Percentiles rank a stretch among this genome's conserved stretches.
Conservation (phyloP, 2,329 filamentous ascomycete genomes). For the Aspergillus novoparasiticus region DNA sequence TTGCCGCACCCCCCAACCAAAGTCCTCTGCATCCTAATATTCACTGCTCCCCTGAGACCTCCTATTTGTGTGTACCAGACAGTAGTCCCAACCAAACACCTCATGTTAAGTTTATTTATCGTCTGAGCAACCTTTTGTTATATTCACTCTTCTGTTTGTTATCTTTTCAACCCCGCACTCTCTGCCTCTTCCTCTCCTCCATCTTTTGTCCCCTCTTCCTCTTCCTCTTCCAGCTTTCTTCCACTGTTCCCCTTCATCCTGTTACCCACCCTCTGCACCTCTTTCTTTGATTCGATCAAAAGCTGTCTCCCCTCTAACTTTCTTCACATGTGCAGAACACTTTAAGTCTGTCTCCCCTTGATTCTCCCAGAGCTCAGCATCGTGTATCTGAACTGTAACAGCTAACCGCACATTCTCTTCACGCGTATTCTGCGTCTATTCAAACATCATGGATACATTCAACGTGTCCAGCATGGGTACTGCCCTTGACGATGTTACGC, state of each 20-base stretch:
- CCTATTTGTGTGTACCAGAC: neutral
- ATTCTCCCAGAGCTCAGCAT: neutral
- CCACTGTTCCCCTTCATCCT: neutral
- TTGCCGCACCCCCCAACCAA: neutral
- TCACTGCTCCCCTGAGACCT: neutral
- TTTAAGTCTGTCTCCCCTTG: neutral
- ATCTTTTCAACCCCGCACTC: neutral
- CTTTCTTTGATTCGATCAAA: neutral
- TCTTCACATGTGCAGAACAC: neutral
- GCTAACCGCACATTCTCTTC: neutral
- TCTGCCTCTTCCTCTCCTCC: neutral
- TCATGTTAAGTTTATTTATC: neutral
- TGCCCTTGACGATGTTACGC: conserved; percentile 25
- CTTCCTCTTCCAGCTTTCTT: neutral
- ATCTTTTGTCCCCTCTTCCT: neutral
- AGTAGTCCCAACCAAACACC: neutral
- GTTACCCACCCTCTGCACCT: neutral
- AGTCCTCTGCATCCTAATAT: neutral
- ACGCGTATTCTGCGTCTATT: neutral
- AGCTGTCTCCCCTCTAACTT: neutral
- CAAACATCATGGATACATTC: conserved; percentile 23
- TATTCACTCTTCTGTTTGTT: neutral
- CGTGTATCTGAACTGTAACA: neutral
- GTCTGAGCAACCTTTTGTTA: neutral
- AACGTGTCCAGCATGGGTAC: conserved; percentile 23